phyloP scores from a whole-genome alignment of 257 asterid genomes.

The Jaltomata sinuosa region DNA sequence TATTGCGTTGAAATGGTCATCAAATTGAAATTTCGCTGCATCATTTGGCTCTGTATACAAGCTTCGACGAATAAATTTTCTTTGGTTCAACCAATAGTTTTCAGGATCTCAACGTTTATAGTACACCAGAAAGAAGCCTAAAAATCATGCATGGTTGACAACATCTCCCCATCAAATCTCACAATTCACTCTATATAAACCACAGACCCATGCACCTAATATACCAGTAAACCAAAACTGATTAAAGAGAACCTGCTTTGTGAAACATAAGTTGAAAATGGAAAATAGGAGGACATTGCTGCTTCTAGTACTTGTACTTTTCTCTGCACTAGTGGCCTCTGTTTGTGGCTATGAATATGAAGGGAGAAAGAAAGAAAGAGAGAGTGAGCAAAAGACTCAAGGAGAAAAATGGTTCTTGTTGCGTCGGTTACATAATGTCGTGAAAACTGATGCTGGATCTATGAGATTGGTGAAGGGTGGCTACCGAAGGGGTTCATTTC shows the following conservation, averaged over 20 bases:
- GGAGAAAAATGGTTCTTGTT: conserved; percentile 34
- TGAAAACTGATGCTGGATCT: conserved; percentile 57
- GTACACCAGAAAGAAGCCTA: not conserved
- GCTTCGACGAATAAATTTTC: not conserved
- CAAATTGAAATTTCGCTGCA: not conserved
- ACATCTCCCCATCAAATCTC: conserved; percentile 17
- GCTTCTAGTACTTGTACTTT: conserved; percentile 16
- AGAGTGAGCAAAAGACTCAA: conserved; percentile 12
- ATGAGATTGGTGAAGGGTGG: conserved; percentile 52
- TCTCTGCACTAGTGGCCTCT: conserved; percentile 6
- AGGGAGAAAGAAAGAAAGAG: not conserved
- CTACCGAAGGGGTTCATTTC: not conserved
- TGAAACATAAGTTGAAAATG: not conserved
- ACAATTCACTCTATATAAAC: conserved; percentile 24
- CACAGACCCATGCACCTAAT: not conserved
- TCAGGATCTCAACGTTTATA: not conserved
- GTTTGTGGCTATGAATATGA: conserved; percentile 5
- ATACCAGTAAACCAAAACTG: not conserved
- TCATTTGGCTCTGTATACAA: not conserved
- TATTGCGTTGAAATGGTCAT: not conserved
- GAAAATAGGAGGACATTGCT: conserved; percentile 3
- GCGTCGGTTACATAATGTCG: conserved; percentile 39
- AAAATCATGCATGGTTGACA: conserved; percentile 50
- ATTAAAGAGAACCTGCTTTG: not conserved
- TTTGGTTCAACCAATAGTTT: not conserved